A percentile compares a stretch with the other conserved stretches of the same genome.
phyloP scores from a whole-genome alignment of 768 basidiomycete species.

The Podaxis sp. region DNA sequence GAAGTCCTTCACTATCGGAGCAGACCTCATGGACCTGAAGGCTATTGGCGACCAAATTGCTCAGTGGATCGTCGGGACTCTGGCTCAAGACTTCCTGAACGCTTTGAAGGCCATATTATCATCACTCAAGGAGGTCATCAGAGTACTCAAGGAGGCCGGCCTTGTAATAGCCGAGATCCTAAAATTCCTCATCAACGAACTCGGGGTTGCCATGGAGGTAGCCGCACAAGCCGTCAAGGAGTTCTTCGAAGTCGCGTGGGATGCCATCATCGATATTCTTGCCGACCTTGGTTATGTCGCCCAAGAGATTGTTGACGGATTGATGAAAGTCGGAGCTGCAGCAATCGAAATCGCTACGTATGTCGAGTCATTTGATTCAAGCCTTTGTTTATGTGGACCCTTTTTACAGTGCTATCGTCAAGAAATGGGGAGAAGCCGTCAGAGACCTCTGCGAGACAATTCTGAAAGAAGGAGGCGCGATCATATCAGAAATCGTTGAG shows the following conservation, averaged over 20 bases:
- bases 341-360: not conserved
- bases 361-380: not conserved
- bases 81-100: not conserved
- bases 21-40: not conserved
- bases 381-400: not conserved
- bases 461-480: not conserved
- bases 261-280: not conserved
- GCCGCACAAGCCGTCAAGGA: not conserved
- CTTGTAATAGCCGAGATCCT: not conserved
- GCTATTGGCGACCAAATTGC: not conserved
- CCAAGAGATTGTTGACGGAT: not conserved
- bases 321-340: not conserved
- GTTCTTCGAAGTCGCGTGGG: not conserved
- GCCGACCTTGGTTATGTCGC: not conserved
- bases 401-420: not conserved
- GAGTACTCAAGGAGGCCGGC: not conserved
- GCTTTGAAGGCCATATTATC: not conserved
- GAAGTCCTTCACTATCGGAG: not conserved
- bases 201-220: not conserved
- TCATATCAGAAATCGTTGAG: not conserved
- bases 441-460: not conserved
- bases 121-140: not conserved
- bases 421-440: not conserved
- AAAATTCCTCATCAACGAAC: not conserved
- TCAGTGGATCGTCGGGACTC: not conserved